Evolutionary conservation across 108 stramenopile species (phyloP), one percentile per base, ranked within the genome.

Genomic region (Stephanodiscus minutulus): DNA sequence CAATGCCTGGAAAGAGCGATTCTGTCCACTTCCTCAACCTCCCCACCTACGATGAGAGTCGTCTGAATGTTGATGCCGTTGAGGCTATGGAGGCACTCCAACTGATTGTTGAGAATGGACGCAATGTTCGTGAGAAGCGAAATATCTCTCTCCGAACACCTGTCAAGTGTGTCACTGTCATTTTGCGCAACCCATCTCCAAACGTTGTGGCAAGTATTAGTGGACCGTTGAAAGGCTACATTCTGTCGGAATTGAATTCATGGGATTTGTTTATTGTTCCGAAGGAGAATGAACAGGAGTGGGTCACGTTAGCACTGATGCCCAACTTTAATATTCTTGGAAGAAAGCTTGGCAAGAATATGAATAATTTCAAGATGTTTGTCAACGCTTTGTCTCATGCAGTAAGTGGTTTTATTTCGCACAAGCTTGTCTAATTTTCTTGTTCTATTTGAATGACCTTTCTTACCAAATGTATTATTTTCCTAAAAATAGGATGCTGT

Each of bases 211-310:
- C 91, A n/a, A 89, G 76, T 24, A 72, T 96, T 60, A 86, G 77
- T 36, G 96, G 91, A 48, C 87, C 88, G 48, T 86, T 99, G 43
- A 88, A 95, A 68, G 73, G 81, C 48, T 99, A 99, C 85, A 96
- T 98, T 66, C 61, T 96, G 49, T 86, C 88, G 12, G 99, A 99
- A 83, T 84, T 98, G 61, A 99, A 99, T 83, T 91, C 91, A 0
- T 97, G 97, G 97, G 87, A 92, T 28, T 79, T 97, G 53, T 39
- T 59, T 27, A 59, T 94, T 43, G 86, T 96, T 25, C 88, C 91
- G 3, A 88, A 88, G 60, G 87, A 89, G 44, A 83, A 96, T 44
- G 94, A 96, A 66, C 90, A 93, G 29, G 83, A 88, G 31, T 98
- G 93, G 95, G 98, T 98, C 53, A 96, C 91, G 15, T 72, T 98